Percentiles rank a stretch among this genome's conserved stretches.
phyloP scores from a whole-genome alignment of 306 rosid species.

The Quercus ilex region DNA sequence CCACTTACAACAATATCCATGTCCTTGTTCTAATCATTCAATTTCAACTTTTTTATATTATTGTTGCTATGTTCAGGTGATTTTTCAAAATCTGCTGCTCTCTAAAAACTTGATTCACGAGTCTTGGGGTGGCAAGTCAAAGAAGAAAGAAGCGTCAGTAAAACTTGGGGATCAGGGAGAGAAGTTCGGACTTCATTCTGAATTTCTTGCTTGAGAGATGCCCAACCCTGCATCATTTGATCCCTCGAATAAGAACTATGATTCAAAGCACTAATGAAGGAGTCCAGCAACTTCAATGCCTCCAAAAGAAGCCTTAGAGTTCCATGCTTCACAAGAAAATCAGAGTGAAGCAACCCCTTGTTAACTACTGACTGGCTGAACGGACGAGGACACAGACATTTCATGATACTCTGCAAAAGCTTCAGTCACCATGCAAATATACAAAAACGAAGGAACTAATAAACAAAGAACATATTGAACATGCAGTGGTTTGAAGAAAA shows the following conservation, averaged over 20 bases:
- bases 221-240: constrained; percentile 6
- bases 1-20: too few relatives aligned
- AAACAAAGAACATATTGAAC: constrained; percentile 7
- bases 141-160: constrained; percentile 63
- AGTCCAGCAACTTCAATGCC: constrained; percentile 61
- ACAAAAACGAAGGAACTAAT: neutral
- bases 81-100: constrained; percentile 31
- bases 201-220: constrained; percentile 51
- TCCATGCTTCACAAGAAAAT: constrained; percentile 23
- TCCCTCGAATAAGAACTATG: constrained; percentile 23
- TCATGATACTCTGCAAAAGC: constrained; percentile 49
- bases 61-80: constrained; percentile 27
- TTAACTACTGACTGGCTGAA: constrained; percentile 65
- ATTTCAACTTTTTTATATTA: too few relatives aligned
- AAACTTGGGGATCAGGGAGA: constrained; percentile 82
- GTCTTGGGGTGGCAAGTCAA: constrained; percentile 47
- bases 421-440: constrained; percentile 27
- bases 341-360: constrained; percentile 73
- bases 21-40: too few relatives aligned
- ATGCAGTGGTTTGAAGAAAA: constrained; percentile 14
- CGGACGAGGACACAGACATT: constrained; percentile 72
- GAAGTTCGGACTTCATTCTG: constrained; percentile 61
- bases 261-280: constrained; percentile 46
- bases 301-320: constrained; percentile 79
- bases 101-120: constrained; percentile 37